Conservation (phyloP, 2,329 filamentous ascomycete genomes). For the Chaetomium olivaceum region DNA sequence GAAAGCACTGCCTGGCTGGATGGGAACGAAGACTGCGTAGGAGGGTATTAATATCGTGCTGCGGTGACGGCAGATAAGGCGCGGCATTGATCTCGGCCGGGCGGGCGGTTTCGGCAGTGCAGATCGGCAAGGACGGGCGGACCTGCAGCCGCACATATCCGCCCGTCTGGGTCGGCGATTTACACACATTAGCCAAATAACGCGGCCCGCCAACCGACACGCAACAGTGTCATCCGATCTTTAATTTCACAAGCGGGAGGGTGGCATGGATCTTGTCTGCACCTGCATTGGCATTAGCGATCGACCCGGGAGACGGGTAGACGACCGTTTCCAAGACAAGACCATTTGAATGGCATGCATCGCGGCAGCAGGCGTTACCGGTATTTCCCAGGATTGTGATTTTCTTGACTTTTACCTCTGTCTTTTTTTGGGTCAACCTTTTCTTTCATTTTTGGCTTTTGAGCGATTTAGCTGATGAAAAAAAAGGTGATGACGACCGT, state of each 20-base stretch:
- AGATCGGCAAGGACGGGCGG: conserved; percentile 15
- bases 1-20: conserved; percentile 53
- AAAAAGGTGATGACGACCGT: conserved; percentile 5
- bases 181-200: background rate
- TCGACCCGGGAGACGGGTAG: conserved; percentile 1
- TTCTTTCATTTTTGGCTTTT: conserved; percentile 1
- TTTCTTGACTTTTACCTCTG: background rate
- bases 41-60: background rate
- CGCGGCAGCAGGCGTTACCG: conserved; percentile 20
- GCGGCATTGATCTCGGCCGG: conserved; percentile 16
- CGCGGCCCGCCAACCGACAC: conserved; percentile 2
- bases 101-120: conserved; percentile 16
- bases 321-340: background rate
- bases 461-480: conserved; percentile 6
- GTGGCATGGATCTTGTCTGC: conserved; percentile 5
- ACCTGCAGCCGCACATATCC: background rate
- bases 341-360: conserved; percentile 25
- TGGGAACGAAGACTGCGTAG: conserved; percentile 38
- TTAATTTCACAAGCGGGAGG: conserved; percentile 1
- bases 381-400: conserved; percentile 8
- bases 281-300: conserved; percentile 6
- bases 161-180: background rate
- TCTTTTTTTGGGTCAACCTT: background rate
- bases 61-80: background rate
- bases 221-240: background rate